Conservation (phyloP, 1,284 basidiomycete genomes). For the Cryptococcus wingfieldii region DNA sequence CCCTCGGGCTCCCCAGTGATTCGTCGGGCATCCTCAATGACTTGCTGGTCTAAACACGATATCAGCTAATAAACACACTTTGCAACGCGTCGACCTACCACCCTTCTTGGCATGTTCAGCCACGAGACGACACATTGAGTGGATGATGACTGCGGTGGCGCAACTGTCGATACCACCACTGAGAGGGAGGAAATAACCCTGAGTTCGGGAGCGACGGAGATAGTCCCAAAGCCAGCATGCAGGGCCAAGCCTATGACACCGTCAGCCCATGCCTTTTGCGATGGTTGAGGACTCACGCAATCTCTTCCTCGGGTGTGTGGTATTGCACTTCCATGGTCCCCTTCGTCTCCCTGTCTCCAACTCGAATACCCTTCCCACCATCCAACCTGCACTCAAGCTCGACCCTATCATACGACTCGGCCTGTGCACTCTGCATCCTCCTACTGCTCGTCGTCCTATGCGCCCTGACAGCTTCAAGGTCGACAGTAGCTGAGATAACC, state of each 20-base stretch:
- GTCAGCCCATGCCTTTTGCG: background rate
- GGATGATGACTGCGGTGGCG: slow-evolving; percentile 90
- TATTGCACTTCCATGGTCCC: slow-evolving; percentile 63
- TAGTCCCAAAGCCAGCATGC: slow-evolving; percentile 99
- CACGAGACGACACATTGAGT: slow-evolving; percentile 92
- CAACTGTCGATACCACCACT: slow-evolving; percentile 98
- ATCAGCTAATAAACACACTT: background rate
- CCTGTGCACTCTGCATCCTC: slow-evolving; percentile 79
- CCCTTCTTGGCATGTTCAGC: slow-evolving; percentile 66
- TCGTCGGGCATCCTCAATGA: slow-evolving; percentile 83
- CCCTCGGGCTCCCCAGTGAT: slow-evolving; percentile 78
- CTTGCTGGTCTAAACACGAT: slow-evolving; percentile 64
- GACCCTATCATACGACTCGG: slow-evolving; percentile 70
- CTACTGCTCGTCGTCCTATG: slow-evolving; percentile 76
- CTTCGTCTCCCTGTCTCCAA: slow-evolving; percentile 61
- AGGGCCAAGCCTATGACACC: slow-evolving; percentile 70
- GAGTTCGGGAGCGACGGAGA: slow-evolving; percentile 82
- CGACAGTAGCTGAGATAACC: slow-evolving; percentile 89
- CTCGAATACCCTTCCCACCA: slow-evolving; percentile 55
- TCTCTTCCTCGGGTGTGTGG: slow-evolving; percentile 91
- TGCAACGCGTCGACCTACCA: slow-evolving; percentile 52
- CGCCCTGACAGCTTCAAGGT: slow-evolving; percentile 88
- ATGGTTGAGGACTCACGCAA: slow-evolving; percentile 64
- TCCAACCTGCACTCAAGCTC: slow-evolving; percentile 71
- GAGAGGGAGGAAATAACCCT: slow-evolving; percentile 93